A percentile compares a stretch with the other conserved stretches of the same genome.
These are phyloP conservation scores for maize (Zea mays) DNA, from an alignment of 176 grass and related monocot genomes.

Conservation along the genomic window DNA sequence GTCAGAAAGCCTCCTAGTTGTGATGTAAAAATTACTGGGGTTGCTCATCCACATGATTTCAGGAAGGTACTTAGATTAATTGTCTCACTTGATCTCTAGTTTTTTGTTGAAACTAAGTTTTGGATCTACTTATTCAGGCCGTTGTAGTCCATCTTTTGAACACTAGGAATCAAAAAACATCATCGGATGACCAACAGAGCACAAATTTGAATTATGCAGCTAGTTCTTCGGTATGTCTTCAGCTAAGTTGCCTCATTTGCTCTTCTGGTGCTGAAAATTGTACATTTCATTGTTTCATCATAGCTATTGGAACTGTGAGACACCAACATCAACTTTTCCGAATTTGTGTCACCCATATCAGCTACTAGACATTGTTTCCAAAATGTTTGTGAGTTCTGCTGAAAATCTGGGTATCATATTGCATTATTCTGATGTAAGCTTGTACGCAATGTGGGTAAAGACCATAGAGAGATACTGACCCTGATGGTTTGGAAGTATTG, in stretches of 20 bases:
- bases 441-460: neutral
- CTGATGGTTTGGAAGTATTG: neutral
- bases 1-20: conserved; percentile 51
- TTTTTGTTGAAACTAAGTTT: neutral
- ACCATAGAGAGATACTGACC: neutral
- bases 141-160: conserved; percentile 50
- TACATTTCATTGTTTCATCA: neutral
- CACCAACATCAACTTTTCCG: neutral
- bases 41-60: conserved; percentile 56
- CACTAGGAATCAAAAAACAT: conserved; percentile 47
- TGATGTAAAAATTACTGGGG: conserved; percentile 59
- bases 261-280: neutral
- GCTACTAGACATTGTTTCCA: conserved; percentile 20
- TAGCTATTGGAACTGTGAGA: neutral
- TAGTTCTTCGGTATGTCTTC: conserved; percentile 29
- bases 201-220: conserved; percentile 29
- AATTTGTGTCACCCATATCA: neutral
- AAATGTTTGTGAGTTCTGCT: neutral
- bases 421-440: neutral
- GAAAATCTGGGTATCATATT: neutral
- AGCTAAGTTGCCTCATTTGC: neutral
- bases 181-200: conserved; percentile 24
- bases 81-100: conserved; percentile 7
- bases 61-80: conserved; percentile 48
- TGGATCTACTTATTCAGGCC: conserved; percentile 40